Evolutionary conservation across 106 monocot genomes (phyloP).

Genomic region (Phalaenopsis equestris): DNA sequence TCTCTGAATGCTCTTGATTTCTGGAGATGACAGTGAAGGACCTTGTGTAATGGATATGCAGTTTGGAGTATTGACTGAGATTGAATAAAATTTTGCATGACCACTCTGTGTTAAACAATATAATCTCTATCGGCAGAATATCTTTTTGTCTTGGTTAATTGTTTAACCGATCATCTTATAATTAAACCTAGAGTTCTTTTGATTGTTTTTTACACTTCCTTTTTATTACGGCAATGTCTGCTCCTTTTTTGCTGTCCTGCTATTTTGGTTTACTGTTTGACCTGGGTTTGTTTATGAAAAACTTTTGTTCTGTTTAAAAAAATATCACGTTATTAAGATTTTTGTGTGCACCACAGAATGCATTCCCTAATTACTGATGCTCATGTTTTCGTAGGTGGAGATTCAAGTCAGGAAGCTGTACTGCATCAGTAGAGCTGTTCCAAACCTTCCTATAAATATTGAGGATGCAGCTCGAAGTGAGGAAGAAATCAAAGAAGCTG

Average conservation of each 20-base stretch:
- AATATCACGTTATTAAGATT: background rate
- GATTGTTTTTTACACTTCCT: background rate
- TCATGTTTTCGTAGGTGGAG: conserved; percentile 47
- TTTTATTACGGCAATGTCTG: background rate
- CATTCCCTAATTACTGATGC: background rate
- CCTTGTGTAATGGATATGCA: background rate
- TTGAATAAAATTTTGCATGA: background rate
- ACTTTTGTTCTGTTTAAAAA: background rate
- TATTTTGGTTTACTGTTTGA: background rate
- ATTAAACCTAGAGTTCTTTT: background rate
- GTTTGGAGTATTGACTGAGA: background rate
- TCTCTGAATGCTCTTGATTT: background rate
- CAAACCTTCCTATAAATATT: conserved; percentile 70
- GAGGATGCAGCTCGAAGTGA: conserved; percentile 92
- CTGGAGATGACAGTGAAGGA: background rate
- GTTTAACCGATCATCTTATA: background rate
- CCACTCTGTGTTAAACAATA: background rate
- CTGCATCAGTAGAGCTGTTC: conserved; percentile 61
- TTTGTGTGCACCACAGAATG: background rate
- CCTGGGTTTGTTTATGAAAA: background rate
- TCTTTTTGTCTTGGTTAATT: background rate
- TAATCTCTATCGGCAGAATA: background rate
- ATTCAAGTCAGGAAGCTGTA: conserved; percentile 77
- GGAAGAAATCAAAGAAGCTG: conserved; percentile 58
- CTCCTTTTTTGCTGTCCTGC: background rate